phyloP scores from a whole-genome alignment of 495 filamentous ascomycete genomes.

The Aspergillus sparsus region DNA sequence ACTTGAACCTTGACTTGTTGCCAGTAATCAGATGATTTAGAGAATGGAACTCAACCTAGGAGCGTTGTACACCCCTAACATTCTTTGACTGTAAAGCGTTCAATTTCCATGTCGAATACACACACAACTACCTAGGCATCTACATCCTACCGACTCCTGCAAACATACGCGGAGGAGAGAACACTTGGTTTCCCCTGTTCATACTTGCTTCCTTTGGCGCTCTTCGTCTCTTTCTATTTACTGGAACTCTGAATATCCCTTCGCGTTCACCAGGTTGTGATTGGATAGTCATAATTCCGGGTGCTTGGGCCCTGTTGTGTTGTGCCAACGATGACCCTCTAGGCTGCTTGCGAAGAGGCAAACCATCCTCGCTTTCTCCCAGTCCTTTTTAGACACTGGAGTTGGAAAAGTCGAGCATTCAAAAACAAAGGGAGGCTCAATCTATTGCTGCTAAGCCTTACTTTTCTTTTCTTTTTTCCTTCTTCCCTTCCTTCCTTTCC shows the following conservation, averaged over 20 bases:
- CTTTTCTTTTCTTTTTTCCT: background rate
- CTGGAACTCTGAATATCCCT: background rate
- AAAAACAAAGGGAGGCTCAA: constrained; percentile 1
- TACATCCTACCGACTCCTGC: too few species aligned
- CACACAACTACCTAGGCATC: too few species aligned
- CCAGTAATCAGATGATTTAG: constrained; percentile 13
- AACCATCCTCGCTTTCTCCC: background rate
- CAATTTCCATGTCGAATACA: too few species aligned
- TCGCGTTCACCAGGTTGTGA: constrained; percentile 4
- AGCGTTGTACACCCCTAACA: background rate
- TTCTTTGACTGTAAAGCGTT: background rate
- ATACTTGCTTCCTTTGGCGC: background rate
- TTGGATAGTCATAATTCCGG: constrained; percentile 21
- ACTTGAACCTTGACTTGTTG: background rate
- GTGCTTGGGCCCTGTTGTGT: constrained; percentile 23
- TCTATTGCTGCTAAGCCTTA: background rate
- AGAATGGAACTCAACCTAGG: background rate
- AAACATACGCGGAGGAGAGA: background rate
- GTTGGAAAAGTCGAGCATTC: background rate
- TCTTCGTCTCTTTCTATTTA: constrained; percentile 4
- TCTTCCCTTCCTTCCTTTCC: background rate
- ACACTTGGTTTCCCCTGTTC: background rate
- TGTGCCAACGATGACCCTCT: constrained; percentile 9
- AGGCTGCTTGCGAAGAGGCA: constrained; percentile 15
- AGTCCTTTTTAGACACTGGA: background rate